phyloP scores from a whole-genome alignment of 2,329 filamentous ascomycete genomes.

The Paracamarosporium sp. region DNA sequence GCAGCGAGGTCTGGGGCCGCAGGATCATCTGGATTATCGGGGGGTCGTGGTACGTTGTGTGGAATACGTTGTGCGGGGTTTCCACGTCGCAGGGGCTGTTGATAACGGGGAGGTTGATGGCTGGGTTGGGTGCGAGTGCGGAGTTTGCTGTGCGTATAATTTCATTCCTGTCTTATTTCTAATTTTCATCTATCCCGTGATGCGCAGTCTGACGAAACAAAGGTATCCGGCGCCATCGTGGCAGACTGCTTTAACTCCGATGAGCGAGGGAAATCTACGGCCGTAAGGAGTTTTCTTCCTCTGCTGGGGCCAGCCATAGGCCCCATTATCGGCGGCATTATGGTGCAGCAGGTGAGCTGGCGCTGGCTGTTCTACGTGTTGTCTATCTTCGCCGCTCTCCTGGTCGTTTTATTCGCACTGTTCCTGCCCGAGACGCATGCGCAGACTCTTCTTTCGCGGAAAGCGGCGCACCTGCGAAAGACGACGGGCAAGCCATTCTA shows the following conservation, averaged over 20 bases:
- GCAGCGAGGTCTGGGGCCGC: conserved; percentile 76
- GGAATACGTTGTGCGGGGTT: conserved; percentile 25
- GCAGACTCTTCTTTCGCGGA: conserved; percentile 50
- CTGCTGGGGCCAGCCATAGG: conserved; percentile 28
- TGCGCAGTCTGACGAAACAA: neutral
- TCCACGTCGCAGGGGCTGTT: conserved; percentile 13
- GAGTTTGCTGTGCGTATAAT: conserved; percentile 23
- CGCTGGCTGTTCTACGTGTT: conserved; percentile 29
- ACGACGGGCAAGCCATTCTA: conserved; percentile 47
- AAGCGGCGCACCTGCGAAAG: conserved; percentile 49
- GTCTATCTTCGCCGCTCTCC: conserved; percentile 19
- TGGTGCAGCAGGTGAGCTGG: conserved; percentile 24
- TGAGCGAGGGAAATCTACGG: conserved; percentile 24
- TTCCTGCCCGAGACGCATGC: conserved; percentile 54
- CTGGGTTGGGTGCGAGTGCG: conserved; percentile 25
- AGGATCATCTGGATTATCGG: conserved; percentile 62
- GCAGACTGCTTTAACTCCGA: conserved; percentile 20
- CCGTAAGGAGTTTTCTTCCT: conserved; percentile 21
- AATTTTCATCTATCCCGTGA: too few species aligned
- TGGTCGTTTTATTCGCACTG: conserved; percentile 36
- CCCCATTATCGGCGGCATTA: conserved; percentile 27
- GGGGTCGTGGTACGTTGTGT: conserved; percentile 24
- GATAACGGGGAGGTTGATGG: conserved; percentile 22
- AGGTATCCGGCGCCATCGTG: conserved; percentile 24
- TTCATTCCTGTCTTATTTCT: too few species aligned